A percentile compares a stretch with the other conserved stretches of the same genome.
phyloP scores from a whole-genome alignment of 345 rosid species.

The Eucalyptus pauciflora region DNA sequence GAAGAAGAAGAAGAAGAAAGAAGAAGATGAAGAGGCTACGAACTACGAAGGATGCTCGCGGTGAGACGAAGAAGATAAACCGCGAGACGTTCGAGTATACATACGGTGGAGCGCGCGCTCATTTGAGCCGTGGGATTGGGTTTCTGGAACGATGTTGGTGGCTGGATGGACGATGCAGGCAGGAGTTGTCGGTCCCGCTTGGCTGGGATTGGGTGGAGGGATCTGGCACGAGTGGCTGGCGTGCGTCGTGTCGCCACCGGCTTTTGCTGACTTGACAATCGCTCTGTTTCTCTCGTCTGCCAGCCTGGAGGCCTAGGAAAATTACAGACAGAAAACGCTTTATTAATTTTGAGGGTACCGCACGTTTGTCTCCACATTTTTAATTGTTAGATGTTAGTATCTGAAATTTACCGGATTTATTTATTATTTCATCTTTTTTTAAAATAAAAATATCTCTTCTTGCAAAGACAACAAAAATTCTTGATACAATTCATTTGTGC shows the following conservation, averaged over 20 bases:
- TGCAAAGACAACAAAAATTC: accelerated
- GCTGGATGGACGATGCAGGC: not conserved
- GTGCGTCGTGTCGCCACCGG: not conserved
- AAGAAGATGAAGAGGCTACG: not conserved
- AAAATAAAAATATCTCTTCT: not conserved
- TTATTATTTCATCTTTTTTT: not conserved
- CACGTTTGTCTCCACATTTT: not conserved
- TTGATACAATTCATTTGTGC: not conserved
- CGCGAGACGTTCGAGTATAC: not conserved
- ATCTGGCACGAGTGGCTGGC: not conserved
- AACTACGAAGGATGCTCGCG: not conserved
- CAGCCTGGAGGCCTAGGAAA: not conserved
- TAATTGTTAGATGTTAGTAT: not conserved
- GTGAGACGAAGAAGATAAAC: not conserved
- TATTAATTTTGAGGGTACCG: not conserved
- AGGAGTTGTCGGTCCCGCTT: not conserved
- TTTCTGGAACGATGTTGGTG: not conserved
- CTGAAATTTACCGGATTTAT: not conserved
- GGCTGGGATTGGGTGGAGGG: not conserved
- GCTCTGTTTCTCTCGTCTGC: not conserved
- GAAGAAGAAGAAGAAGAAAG: not conserved
- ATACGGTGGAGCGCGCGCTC: not conserved
- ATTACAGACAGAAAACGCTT: not conserved
- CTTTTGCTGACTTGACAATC: not conserved
- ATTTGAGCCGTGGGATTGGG: not conserved